Conservation (phyloP, 345 rosid species). For the Microcos paniculata region DNA sequence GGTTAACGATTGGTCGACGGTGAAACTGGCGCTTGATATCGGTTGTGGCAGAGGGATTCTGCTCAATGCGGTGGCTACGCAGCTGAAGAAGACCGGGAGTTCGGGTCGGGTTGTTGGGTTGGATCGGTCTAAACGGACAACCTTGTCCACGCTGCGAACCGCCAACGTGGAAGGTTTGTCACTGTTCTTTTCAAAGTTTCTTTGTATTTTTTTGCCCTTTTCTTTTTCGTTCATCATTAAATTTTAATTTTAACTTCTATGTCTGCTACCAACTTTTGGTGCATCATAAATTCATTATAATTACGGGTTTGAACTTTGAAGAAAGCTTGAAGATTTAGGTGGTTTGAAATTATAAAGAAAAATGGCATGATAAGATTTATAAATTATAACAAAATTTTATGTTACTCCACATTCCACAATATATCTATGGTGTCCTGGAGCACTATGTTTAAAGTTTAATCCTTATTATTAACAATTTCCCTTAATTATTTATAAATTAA, state of each 20-base stretch:
- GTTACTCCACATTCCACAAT: too few relatives aligned
- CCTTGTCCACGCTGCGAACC: constrained; percentile 85
- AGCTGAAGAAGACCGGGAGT: constrained; percentile 91
- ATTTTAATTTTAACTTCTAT: background rate
- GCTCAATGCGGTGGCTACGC: constrained; percentile 87
- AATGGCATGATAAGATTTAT: too few relatives aligned
- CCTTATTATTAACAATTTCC: too few relatives aligned
- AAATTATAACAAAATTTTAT: background rate
- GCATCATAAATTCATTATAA: background rate
- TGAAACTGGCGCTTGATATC: constrained; percentile 81
- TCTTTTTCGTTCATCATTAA: background rate
- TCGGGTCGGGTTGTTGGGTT: constrained; percentile 95
- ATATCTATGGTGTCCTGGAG: too few relatives aligned
- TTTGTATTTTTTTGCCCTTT: too few relatives aligned
- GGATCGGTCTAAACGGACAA: constrained; percentile 72
- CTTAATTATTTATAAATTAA: too few relatives aligned
- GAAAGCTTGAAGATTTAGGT: background rate
- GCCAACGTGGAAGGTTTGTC: constrained; percentile 78
- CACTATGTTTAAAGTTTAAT: too few relatives aligned
- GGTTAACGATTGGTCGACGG: constrained; percentile 85
- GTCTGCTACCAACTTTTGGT: background rate
- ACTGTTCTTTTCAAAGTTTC: background rate
- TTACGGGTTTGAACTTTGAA: background rate
- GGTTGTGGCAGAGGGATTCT: constrained; percentile 96
- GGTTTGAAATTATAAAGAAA: background rate